Evolutionary conservation across 441 rosid genomes (phyloP), one percentile per base, ranked within the genome.

Genomic region (Populus hybrid): DNA sequence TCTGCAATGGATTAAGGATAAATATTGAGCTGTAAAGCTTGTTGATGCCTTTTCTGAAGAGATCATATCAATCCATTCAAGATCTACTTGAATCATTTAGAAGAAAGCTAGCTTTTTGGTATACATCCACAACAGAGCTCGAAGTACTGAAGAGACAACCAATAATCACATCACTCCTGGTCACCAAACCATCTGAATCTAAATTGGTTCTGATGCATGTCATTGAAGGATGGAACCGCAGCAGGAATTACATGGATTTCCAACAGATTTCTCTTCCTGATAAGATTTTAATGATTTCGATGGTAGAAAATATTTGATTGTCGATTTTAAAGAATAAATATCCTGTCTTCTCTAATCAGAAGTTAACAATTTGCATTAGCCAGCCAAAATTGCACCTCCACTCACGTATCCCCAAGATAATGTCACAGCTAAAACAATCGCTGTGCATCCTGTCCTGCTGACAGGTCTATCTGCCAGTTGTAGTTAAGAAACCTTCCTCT

Each of bases 291-390:
- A 69, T 9, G 9, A 40, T 56, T 40, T 40, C 11, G 40, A 36
- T 42, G 10, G 2, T 36, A 8, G 40, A 36, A 8, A 36, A 36
- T 36, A 36, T 2, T 9, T 40, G 45, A 40, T 40, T 40, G 45
- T 40, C 45, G 45, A 11, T 40, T 23, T 21, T 63, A 59, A n/a
- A 9, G 65, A 21, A 35, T 38, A 33, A 61, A 24, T 18, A 31
- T 42, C 63, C 2, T 68, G 76, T 72, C n/a, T 68, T 40, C 42
- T 61, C 38, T 40, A 73, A 33, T 45, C 24, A 36, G 10, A 77
- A 61, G 79, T 36, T 77, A 68, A 83, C 80, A 80, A 40, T 50
- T 75, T 71, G 65, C 81, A 53, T 26, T 3, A 38, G 53, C 69
- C 71, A 20, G 75, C 69, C 26, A 3, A 35, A 75, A 59, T 21